These are phyloP conservation scores for Stachybotrys echinatus DNA, from an alignment of 2,329 filamentous ascomycete genomes.

Conservation along the genomic window DNA sequence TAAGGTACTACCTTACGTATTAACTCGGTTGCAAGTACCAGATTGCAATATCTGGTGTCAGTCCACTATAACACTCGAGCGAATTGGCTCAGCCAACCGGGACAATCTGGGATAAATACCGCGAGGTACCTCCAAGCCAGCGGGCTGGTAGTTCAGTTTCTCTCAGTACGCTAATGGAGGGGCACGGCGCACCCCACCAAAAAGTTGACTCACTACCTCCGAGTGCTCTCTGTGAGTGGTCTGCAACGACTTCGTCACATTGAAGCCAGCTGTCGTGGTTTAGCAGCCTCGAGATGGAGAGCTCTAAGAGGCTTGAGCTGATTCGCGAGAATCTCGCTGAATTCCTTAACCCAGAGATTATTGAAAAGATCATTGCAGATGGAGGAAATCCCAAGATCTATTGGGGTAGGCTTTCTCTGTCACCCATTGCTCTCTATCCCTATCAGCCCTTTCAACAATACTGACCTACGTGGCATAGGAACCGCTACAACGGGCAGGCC, in stretches of 20 bases:
- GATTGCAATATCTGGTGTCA: too few species aligned
- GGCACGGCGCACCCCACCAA: neutral
- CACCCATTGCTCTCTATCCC: neutral
- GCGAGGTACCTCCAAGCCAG: too few species aligned
- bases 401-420: conserved; percentile 55
- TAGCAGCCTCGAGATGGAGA: neutral
- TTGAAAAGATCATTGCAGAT: conserved; percentile 66
- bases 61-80: too few species aligned
- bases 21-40: too few species aligned
- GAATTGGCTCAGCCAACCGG: too few species aligned
- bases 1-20: too few species aligned
- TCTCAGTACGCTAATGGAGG: neutral
- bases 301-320: conserved; percentile 59
- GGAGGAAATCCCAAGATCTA: conserved; percentile 73
- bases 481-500: conserved; percentile 83
- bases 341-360: conserved; percentile 77
- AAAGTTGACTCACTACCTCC: neutral
- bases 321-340: conserved; percentile 80
- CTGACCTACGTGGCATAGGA: conserved; percentile 33
- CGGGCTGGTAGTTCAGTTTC: too few species aligned
- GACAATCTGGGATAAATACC: neutral
- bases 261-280: neutral
- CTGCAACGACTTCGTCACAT: too few species aligned
- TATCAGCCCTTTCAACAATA: neutral
- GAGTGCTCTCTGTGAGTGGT: too few species aligned